phyloP scores from a whole-genome alignment of 805 yeast genomes.

The Wickerhamiella qilinensis region DNA sequence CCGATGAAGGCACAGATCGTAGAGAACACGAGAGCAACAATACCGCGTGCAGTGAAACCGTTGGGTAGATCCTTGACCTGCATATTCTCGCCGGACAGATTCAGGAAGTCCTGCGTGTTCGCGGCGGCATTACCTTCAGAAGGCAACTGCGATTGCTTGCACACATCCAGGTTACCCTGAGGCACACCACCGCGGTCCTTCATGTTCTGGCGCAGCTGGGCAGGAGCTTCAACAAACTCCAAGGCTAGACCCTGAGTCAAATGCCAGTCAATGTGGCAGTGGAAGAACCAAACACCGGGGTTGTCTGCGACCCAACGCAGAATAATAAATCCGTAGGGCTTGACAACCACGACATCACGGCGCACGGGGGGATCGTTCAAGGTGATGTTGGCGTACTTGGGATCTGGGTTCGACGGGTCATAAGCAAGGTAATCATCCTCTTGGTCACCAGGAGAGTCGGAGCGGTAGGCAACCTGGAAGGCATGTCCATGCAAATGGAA shows the following conservation, averaged over 20 bases:
- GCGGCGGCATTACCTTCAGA: slow-evolving; percentile 81
- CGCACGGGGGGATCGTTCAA: slow-evolving; percentile 65
- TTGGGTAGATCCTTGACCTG: slow-evolving; percentile 55
- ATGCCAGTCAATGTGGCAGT: slow-evolving; percentile 98
- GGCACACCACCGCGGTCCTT: slow-evolving; percentile 27
- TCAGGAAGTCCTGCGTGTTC: slow-evolving; percentile 41
- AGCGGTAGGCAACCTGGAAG: slow-evolving; percentile 67
- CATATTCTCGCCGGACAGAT: slow-evolving; percentile 58
- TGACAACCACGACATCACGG: slow-evolving; percentile 68
- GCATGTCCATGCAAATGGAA: slow-evolving; percentile 93
- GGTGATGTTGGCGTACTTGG: slow-evolving; percentile 29
- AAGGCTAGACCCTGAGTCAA: slow-evolving; percentile 85
- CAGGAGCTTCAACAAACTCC: slow-evolving; percentile 70
- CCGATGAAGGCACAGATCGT: slow-evolving; percentile 77
- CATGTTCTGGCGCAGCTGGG: slow-evolving; percentile 36
- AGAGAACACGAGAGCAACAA: slow-evolving; percentile 85
- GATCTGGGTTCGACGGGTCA: slow-evolving; percentile 36
- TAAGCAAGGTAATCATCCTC: slow-evolving; percentile 37
- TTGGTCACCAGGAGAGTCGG: slow-evolving; percentile 34
- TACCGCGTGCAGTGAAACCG: slow-evolving; percentile 92
- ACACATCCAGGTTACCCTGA: slow-evolving; percentile 41
- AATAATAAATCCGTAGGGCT: slow-evolving; percentile 74
- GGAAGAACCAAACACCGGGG: slow-evolving; percentile 99
- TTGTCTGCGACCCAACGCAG: slow-evolving; percentile 80
- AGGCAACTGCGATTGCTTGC: slow-evolving; percentile 39